Evolutionary conservation across 306 rosid species (phyloP).

Genomic region (Acacia melanoxylon): DNA sequence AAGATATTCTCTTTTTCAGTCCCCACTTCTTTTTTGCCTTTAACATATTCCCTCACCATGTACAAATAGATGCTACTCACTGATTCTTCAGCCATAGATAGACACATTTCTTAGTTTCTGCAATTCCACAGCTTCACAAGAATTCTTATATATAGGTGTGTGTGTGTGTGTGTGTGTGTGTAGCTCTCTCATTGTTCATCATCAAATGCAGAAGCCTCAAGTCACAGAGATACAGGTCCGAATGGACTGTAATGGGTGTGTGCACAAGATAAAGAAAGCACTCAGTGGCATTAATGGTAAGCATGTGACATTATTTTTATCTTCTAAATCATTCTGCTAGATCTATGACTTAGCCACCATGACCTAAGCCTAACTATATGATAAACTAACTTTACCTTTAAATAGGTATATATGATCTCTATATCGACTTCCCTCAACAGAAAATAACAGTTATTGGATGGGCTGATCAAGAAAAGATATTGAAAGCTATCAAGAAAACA

Average conservation of each 20-base stretch:
- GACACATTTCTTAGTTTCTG: slow-evolving; percentile 30
- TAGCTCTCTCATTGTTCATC: slow-evolving; percentile 20
- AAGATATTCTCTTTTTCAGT: slow-evolving; percentile 58
- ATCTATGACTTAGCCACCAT: not conserved
- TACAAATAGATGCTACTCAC: slow-evolving; percentile 46
- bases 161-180: no score
- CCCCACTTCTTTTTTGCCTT: slow-evolving; percentile 53
- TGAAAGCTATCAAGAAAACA: slow-evolving; percentile 82
- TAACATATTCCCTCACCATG: slow-evolving; percentile 56
- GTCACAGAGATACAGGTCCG: slow-evolving; percentile 80
- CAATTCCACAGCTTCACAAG: slow-evolving; percentile 4
- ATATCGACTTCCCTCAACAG: slow-evolving; percentile 65
- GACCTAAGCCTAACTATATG: not conserved
- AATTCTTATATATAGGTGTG: not conserved
- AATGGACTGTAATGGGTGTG: slow-evolving; percentile 95
- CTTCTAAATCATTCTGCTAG: slow-evolving; percentile 1
- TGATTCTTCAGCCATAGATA: slow-evolving; percentile 51
- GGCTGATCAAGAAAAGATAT: slow-evolving; percentile 81
- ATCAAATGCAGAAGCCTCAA: slow-evolving; percentile 59
- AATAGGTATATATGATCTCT: slow-evolving; percentile 78
- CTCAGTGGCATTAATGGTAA: slow-evolving; percentile 71
- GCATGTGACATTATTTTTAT: not conserved
- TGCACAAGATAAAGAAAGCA: slow-evolving; percentile 83
- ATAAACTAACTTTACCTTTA: slow-evolving; percentile 1
- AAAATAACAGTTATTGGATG: slow-evolving; percentile 73